These are phyloP conservation scores for Fraxinus latifolia DNA, from an alignment of 305 asterid genomes.

Conservation along the genomic window DNA sequence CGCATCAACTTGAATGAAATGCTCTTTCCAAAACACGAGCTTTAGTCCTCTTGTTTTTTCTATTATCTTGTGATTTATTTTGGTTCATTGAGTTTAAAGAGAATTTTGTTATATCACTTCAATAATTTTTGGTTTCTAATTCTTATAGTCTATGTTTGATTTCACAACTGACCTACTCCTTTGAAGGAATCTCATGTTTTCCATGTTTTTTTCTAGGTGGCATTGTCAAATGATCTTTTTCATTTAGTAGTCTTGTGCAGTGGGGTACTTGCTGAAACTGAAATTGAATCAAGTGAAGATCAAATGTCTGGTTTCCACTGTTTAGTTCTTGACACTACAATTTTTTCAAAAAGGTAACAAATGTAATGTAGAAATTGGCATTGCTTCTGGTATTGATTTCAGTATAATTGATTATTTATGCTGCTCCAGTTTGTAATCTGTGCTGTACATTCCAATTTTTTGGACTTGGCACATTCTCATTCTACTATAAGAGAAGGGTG, in stretches of 20 bases:
- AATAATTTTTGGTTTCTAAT: background rate
- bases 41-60: constrained; percentile 4
- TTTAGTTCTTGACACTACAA: constrained; percentile 76
- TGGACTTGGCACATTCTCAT: background rate
- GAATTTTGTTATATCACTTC: background rate
- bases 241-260: constrained; percentile 65
- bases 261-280: constrained; percentile 50
- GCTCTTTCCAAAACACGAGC: background rate
- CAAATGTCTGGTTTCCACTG: constrained; percentile 55
- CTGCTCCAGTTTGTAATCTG: background rate
- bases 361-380: background rate
- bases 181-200: constrained; percentile 25
- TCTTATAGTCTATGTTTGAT: constrained; percentile 10
- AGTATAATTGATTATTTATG: background rate
- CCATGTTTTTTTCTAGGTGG: constrained; percentile 52
- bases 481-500: background rate
- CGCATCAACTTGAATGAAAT: constrained; percentile 11
- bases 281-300: constrained; percentile 35
- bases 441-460: background rate
- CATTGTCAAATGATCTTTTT: constrained; percentile 71
- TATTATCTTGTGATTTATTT: background rate
- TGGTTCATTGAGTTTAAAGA: background rate
- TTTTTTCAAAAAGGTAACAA: constrained; percentile 69
- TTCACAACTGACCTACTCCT: constrained; percentile 17
- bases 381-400: background rate